Conservation (phyloP, 345 rosid species). For the Populus davidiana region DNA sequence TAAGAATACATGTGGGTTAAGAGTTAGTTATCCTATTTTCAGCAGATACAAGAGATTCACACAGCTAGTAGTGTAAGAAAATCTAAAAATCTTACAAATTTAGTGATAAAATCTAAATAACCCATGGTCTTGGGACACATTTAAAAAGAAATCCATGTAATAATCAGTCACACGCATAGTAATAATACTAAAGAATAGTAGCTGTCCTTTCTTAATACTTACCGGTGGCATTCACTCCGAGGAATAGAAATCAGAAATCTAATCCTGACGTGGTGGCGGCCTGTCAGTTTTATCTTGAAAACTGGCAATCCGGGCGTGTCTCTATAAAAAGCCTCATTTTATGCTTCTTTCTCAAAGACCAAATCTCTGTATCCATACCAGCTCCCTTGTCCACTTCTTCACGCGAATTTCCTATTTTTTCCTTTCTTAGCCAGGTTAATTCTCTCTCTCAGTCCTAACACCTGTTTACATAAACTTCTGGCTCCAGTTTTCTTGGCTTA, state of each 20-base stretch:
- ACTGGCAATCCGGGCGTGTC: background rate
- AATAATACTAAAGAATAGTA: background rate
- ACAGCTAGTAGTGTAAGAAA: too few species aligned
- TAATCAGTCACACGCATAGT: too few species aligned
- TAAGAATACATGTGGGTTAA: too few species aligned
- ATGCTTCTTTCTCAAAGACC: background rate
- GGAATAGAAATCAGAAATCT: constrained; percentile 2
- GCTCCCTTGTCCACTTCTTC: background rate
- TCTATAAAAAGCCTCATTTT: constrained; percentile 3
- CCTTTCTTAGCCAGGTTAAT: background rate
- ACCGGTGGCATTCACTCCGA: background rate
- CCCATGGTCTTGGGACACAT: too few species aligned
- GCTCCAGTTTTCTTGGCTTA: background rate
- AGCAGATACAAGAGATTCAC: too few species aligned
- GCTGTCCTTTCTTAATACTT: background rate
- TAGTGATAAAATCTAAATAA: too few species aligned
- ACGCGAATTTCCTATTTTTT: background rate
- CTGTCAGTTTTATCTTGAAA: constrained; percentile 30
- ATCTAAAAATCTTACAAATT: too few species aligned
- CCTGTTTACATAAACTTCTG: background rate
- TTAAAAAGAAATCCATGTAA: too few species aligned
- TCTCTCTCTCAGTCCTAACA: background rate
- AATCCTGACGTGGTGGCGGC: constrained; percentile 30
- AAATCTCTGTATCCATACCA: background rate
- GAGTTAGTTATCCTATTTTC: too few species aligned